A percentile compares a stretch with the other conserved stretches of the same genome.
Evolutionary conservation across 805 yeast species (phyloP).

Genomic region (Candida corydali): DNA sequence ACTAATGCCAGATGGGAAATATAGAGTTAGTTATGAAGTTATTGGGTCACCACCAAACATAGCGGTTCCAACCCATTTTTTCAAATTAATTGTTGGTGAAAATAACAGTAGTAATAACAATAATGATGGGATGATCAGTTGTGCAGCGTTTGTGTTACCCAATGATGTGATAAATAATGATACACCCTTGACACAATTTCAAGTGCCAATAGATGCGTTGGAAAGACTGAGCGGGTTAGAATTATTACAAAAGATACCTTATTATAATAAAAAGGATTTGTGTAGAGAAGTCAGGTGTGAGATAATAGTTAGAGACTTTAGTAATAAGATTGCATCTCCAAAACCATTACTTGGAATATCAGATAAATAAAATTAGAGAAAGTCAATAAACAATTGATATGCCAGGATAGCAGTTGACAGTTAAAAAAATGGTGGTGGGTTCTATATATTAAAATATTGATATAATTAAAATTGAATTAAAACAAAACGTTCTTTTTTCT

Average conservation of each 20-base stretch:
- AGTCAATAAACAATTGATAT: slow-evolving; percentile 14
- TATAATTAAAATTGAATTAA: not conserved
- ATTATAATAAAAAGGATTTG: slow-evolving; percentile 51
- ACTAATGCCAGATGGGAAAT: slow-evolving; percentile 77
- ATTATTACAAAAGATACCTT: slow-evolving; percentile 66
- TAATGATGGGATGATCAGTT: slow-evolving; percentile 49
- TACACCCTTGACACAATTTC: slow-evolving; percentile 67
- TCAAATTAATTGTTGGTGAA: slow-evolving; percentile 87
- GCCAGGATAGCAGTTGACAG: too few relatives aligned
- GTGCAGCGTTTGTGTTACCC: slow-evolving; percentile 93
- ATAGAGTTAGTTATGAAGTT: slow-evolving; percentile 80
- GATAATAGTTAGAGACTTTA: slow-evolving; percentile 77
- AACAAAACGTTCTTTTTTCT: not conserved
- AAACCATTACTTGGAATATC: slow-evolving; percentile 4
- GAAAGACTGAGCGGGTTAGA: slow-evolving; percentile 86
- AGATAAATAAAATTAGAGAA: slow-evolving; percentile 2
- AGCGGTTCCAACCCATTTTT: slow-evolving; percentile 97
- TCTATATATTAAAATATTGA: too few relatives aligned
- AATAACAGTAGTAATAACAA: slow-evolving; percentile 16
- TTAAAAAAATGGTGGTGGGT: not conserved
- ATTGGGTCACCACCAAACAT: slow-evolving; percentile 95
- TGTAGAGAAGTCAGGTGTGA: slow-evolving; percentile 81
- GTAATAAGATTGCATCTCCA: slow-evolving; percentile 27
- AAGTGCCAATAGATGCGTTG: slow-evolving; percentile 85
- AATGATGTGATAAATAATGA: slow-evolving; percentile 74